Evolutionary conservation across 2,329 filamentous ascomycete genomes (phyloP), one percentile per base, ranked within the genome.

Genomic region (Podosphaera xanthii): DNA sequence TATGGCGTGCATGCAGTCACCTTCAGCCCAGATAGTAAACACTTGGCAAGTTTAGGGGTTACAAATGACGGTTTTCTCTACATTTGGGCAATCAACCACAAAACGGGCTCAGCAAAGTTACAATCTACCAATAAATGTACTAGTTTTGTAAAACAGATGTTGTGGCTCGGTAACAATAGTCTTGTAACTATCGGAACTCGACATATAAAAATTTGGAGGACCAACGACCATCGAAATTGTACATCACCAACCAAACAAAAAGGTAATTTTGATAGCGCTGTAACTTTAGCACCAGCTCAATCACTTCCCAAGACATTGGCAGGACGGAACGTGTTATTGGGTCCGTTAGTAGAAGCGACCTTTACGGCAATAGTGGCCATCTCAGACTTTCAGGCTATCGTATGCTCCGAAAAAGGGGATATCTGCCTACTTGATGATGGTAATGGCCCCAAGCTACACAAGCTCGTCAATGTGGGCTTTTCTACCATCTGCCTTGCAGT

Each of bases 61-160:
- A 79, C 86, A 59, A 96, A 96, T 69, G 92, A 98, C 71, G 91
- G 91, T 0, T 97, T 94, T 68, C 76, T 98, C 30, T 94, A 91
- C 69, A 77, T 97, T 35, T 97, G 91, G 90, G 81, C 77, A 64
- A 80, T 96, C 64, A 89, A 94, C 66, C 73, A 84, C n/a, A 84
- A 82, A 56, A 92, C 81, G 8, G 91, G 90, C 22, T 78, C 84
- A 30, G 84, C 89, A 1, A 88, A 77, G 65, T 74, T 97, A 40
- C 77, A 83, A 78, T 91, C 77, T 69, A 95, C 79, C 76, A 97
- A 97, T 71, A 87, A 92, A 69, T 97, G 92, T 71, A 97, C 90
- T 5, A 89, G 87, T 22, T 82, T 82, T 62, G 80, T 97, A 65
- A 84, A 83, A 63, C 83, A 84, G 58, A 94, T 98, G 80, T 78